These are phyloP conservation scores for Geotrichum cucujoidarum DNA, from an alignment of 1,139 yeast species.

Conservation along the genomic window DNA sequence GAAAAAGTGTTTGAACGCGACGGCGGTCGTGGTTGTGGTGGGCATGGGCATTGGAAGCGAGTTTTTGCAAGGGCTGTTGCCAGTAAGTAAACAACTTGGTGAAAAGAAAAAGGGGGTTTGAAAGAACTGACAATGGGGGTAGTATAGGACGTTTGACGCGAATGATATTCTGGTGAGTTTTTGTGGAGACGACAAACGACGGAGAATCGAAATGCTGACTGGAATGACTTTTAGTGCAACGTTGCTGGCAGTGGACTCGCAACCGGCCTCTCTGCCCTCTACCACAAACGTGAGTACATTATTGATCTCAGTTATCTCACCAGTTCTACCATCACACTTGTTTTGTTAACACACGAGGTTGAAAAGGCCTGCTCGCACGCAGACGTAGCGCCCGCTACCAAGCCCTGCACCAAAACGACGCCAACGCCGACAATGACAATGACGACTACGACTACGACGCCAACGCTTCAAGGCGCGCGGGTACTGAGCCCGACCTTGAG, in stretches of 20 bases:
- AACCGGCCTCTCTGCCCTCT: constrained; percentile 33
- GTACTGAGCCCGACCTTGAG: constrained; percentile 13
- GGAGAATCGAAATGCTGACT: not conserved
- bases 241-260: constrained; percentile 37
- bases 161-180: constrained; percentile 33
- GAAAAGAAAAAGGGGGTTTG: not conserved
- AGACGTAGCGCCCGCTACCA: constrained; percentile 20
- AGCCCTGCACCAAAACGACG: constrained; percentile 18
- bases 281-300: constrained; percentile 38
- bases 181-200: constrained; percentile 16
- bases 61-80: constrained; percentile 41
- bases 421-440: constrained; percentile 4
- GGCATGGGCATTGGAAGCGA: constrained; percentile 52
- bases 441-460: not conserved
- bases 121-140: constrained; percentile 10
- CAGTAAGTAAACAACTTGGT: constrained; percentile 25
- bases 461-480: not conserved
- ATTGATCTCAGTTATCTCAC: too few species aligned
- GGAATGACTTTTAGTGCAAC: constrained; percentile 30
- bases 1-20: constrained; percentile 41
- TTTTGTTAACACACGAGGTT: too few species aligned
- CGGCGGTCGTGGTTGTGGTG: constrained; percentile 44
- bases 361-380: constrained; percentile 21
- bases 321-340: too few species aligned
- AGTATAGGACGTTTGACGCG: constrained; percentile 36